A percentile compares a stretch with the other conserved stretches of the same genome.
Evolutionary conservation across 2,329 filamentous ascomycete species (phyloP).

Genomic region (Purpureocillium lavendulum): DNA sequence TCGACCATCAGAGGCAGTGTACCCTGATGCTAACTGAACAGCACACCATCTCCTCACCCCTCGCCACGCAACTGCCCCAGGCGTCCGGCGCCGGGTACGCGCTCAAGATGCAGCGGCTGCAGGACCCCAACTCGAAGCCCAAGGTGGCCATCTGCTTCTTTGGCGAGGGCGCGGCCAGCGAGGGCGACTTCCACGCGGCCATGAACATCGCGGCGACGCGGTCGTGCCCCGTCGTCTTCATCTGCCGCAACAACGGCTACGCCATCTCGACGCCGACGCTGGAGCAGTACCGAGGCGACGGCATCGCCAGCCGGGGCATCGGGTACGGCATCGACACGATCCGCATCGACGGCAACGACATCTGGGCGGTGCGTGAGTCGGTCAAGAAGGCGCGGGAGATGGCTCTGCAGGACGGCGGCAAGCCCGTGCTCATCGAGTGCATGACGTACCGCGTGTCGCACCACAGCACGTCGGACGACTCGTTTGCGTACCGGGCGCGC

Average conservation of each 20-base stretch:
- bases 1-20: background rate
- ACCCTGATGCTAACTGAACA: constrained; percentile 18
- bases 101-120: constrained; percentile 69
- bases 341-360: constrained; percentile 88
- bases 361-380: constrained; percentile 78
- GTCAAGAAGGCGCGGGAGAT: constrained; percentile 69
- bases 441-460: constrained; percentile 98
- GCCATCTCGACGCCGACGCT: constrained; percentile 84
- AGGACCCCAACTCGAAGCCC: constrained; percentile 59
- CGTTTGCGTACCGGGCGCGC: constrained; percentile 87
- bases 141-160: constrained; percentile 79
- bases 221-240: constrained; percentile 79
- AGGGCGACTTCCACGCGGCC: constrained; percentile 87
- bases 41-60: constrained; percentile 76
- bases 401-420: constrained; percentile 72
- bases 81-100: constrained; percentile 83
- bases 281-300: constrained; percentile 86
- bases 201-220: constrained; percentile 86
- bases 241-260: constrained; percentile 90
- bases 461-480: constrained; percentile 94
- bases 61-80: constrained; percentile 86
- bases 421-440: constrained; percentile 81
- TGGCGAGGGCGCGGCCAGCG: constrained; percentile 81
- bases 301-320: constrained; percentile 77
- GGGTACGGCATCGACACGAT: constrained; percentile 95